These are phyloP conservation scores for Letharia columbiana DNA, from an alignment of 495 filamentous ascomycete species.

Conservation along the genomic window DNA sequence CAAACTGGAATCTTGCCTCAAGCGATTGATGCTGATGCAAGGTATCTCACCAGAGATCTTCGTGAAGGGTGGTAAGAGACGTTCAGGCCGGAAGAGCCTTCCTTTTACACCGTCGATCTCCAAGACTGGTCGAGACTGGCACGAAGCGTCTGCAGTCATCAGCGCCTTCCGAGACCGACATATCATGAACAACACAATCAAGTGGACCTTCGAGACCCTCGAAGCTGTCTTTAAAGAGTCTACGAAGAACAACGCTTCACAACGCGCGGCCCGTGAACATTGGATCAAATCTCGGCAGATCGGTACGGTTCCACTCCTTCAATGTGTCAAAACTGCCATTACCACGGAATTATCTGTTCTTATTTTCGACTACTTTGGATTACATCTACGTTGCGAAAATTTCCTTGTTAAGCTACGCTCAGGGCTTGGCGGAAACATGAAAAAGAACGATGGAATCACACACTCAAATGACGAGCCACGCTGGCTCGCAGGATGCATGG, in stretches of 20 bases:
- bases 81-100: too few species aligned
- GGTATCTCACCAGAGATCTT: not conserved
- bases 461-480: too few species aligned
- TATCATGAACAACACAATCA: not conserved
- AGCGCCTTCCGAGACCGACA: conserved; percentile 8
- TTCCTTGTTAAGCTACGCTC: conserved; percentile 4
- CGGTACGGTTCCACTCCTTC: conserved; percentile 1
- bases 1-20: conserved; percentile 6
- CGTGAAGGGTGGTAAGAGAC: not conserved
- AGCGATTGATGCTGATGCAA: conserved; percentile 6
- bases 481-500: too few species aligned
- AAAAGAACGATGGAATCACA: too few species aligned
- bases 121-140: conserved; percentile 9
- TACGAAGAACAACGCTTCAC: too few species aligned
- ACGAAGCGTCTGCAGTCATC: not conserved
- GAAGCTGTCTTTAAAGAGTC: not conserved
- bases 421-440: not conserved
- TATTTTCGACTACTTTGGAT: conserved; percentile 6
- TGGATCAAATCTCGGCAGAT: conserved; percentile 1
- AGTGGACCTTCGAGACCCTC: not conserved
- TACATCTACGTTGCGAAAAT: not conserved
- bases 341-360: not conserved
- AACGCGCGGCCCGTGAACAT: not conserved
- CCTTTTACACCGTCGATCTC: too few species aligned
- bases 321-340: not conserved